Evolutionary conservation across 805 yeast genomes (phyloP).

Genomic region (Sugiyamaella chiloensis): DNA sequence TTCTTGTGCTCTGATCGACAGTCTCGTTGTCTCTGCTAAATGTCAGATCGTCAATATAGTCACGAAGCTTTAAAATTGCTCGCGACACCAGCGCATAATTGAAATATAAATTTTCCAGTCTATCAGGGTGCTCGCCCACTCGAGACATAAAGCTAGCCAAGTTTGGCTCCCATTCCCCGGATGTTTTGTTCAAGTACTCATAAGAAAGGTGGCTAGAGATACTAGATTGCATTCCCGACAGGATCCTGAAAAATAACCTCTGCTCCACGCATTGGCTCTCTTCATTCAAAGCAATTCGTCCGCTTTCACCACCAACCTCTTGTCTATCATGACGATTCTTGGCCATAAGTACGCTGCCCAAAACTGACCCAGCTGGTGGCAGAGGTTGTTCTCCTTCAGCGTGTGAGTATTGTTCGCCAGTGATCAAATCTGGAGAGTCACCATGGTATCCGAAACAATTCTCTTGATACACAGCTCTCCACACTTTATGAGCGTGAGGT

Average conservation of each 20-base stretch:
- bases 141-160: constrained; percentile 77
- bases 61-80: constrained; percentile 66
- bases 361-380: constrained; percentile 17
- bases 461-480: constrained; percentile 90
- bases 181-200: constrained; percentile 67
- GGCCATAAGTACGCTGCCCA: constrained; percentile 23
- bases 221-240: constrained; percentile 94
- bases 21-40: constrained; percentile 43
- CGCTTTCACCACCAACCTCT: constrained; percentile 29
- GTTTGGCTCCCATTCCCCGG: constrained; percentile 83
- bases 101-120: constrained; percentile 85
- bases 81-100: constrained; percentile 85
- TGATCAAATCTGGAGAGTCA: constrained; percentile 17
- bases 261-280: constrained; percentile 75
- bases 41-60: constrained; percentile 48
- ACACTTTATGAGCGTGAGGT: constrained; percentile 82
- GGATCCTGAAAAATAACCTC: constrained; percentile 77
- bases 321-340: constrained; percentile 26
- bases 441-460: constrained; percentile 67
- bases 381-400: constrained; percentile 1
- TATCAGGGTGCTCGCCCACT: constrained; percentile 86
- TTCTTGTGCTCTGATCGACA: constrained; percentile 46
- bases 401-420: constrained; percentile 6
- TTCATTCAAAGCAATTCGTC: constrained; percentile 35
- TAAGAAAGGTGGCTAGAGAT: constrained; percentile 89